These are phyloP conservation scores for Ceratocystis cubensis DNA, from an alignment of 2,329 filamentous ascomycete genomes.

Conservation along the genomic window DNA sequence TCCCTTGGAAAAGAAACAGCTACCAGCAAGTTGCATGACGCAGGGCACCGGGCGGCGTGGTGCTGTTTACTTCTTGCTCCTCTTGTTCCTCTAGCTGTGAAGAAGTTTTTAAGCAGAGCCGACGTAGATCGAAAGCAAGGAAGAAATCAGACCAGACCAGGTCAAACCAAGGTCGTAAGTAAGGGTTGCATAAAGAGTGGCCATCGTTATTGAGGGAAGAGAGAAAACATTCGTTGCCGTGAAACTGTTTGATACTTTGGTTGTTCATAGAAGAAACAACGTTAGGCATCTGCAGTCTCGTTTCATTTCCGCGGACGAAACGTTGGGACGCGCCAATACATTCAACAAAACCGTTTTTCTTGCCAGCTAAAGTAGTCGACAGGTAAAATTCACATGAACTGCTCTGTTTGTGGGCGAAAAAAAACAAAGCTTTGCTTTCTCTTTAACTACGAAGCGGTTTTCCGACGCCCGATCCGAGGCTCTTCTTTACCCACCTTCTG, in stretches of 20 bases:
- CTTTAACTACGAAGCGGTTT: background rate
- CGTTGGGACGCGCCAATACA: background rate
- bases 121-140: too few relatives aligned
- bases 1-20: background rate
- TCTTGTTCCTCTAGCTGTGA: background rate
- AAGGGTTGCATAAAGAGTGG: too few relatives aligned
- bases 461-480: background rate
- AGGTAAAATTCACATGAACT: too few relatives aligned
- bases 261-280: background rate
- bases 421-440: too few relatives aligned
- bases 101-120: too few relatives aligned
- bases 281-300: slow-evolving; percentile 3
- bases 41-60: background rate
- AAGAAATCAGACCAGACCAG: background rate
- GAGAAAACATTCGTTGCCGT: background rate
- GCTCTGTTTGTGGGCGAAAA: too few relatives aligned
- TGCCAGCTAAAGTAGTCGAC: too few relatives aligned
- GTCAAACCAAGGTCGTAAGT: background rate
- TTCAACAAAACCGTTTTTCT: background rate
- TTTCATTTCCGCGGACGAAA: background rate
- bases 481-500: background rate
- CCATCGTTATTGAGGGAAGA: background rate
- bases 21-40: background rate
- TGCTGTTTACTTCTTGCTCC: background rate
- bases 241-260: background rate